Conservation (phyloP, 2,329 filamentous ascomycete species). For the Apiospora aurea region DNA sequence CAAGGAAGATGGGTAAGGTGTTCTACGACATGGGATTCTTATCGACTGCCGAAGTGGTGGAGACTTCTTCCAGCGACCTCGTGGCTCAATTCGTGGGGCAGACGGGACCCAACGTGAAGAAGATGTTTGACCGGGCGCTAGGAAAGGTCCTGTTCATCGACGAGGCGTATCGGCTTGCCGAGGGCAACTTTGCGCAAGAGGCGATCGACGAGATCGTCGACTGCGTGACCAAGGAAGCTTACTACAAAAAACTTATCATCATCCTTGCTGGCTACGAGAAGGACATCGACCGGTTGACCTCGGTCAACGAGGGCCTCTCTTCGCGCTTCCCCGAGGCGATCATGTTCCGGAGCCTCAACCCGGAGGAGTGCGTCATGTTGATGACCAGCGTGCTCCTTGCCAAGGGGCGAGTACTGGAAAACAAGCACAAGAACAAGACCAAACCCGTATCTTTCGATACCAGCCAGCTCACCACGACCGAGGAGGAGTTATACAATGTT, state of each 20-base stretch:
- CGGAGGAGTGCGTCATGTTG: conserved; percentile 52
- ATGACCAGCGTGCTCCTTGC: too few species aligned
- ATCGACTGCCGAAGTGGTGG: conserved; percentile 63
- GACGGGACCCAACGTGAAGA: conserved; percentile 63
- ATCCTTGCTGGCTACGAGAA: conserved; percentile 74
- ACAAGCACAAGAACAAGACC: conserved; percentile 24
- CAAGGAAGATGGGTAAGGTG: conserved; percentile 76
- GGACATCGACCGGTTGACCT: conserved; percentile 70
- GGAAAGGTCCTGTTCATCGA: conserved; percentile 76
- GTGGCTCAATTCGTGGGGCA: conserved; percentile 71
- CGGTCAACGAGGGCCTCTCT: conserved; percentile 66
- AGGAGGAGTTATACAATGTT: conserved; percentile 34
- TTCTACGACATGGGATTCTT: conserved; percentile 80
- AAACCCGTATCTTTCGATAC: conserved; percentile 29
- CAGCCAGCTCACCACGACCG: neutral
- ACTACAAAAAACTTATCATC: conserved; percentile 65
- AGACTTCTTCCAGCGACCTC: conserved; percentile 73
- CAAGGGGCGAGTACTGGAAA: too few species aligned
- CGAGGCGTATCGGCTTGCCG: conserved; percentile 71
- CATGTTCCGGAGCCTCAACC: conserved; percentile 57
- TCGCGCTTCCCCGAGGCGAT: conserved; percentile 71
- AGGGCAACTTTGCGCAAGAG: conserved; percentile 63
- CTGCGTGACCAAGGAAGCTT: conserved; percentile 61
- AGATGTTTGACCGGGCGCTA: conserved; percentile 59
- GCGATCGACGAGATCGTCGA: conserved; percentile 62